Conservation (phyloP, 2,329 filamentous ascomycete species). For the Ascochyta koolunga region DNA sequence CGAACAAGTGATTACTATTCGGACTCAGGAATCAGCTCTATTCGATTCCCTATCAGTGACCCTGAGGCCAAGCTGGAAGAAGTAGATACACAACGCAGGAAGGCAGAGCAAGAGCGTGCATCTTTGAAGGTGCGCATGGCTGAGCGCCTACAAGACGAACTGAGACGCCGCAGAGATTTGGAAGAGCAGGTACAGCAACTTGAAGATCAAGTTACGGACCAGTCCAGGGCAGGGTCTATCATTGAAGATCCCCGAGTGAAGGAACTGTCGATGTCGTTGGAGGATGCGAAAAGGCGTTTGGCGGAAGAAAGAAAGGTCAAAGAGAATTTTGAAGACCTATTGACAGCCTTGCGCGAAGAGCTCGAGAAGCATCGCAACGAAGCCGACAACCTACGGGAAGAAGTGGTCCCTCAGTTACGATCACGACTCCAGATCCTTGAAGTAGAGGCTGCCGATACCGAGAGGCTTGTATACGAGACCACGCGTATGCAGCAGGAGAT, state of each 20-base stretch:
- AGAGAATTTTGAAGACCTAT: slow-evolving; percentile 90
- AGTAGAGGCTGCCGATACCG: slow-evolving; percentile 71
- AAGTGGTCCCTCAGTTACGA: slow-evolving; percentile 79
- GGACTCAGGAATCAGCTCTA: slow-evolving; percentile 87
- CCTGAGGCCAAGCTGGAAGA: slow-evolving; percentile 67
- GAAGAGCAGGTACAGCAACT: slow-evolving; percentile 85
- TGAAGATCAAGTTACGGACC: slow-evolving; percentile 69
- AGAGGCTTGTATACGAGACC: slow-evolving; percentile 78
- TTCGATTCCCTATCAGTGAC: slow-evolving; percentile 73
- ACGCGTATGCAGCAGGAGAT: slow-evolving; percentile 84
- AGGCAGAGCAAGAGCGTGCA: slow-evolving; percentile 89
- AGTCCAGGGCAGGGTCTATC: slow-evolving; percentile 32
- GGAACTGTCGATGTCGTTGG: slow-evolving; percentile 79
- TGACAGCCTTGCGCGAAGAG: slow-evolving; percentile 82
- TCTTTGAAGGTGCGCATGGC: slow-evolving; percentile 84
- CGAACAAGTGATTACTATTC: slow-evolving; percentile 98
- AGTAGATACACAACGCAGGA: slow-evolving; percentile 80
- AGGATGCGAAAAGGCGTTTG: slow-evolving; percentile 81
- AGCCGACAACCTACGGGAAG: slow-evolving; percentile 88
- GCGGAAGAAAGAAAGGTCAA: slow-evolving; percentile 86
- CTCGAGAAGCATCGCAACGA: slow-evolving; percentile 83
- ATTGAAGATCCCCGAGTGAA: slow-evolving; percentile 62
- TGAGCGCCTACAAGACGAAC: slow-evolving; percentile 85
- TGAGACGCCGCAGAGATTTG: slow-evolving; percentile 73
- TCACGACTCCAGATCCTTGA: slow-evolving; percentile 80